Evolutionary conservation across 306 rosid genomes (phyloP).

Genomic region (Trichosanthes truncata): DNA sequence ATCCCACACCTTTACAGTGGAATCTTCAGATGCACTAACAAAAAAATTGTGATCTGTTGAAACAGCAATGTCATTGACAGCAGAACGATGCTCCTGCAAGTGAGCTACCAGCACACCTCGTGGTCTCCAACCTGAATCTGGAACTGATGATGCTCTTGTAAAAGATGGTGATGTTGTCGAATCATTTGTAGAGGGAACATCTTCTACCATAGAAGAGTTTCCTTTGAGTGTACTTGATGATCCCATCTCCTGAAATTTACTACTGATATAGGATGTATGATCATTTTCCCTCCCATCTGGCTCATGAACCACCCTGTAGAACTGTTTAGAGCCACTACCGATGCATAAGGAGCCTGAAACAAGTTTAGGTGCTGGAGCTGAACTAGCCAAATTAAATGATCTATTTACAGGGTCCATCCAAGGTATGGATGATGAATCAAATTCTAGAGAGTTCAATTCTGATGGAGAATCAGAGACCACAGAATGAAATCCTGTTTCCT

Average conservation of each 20-base stretch:
- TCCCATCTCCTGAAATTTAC: slow-evolving; percentile 64
- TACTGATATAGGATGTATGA: slow-evolving; percentile 37
- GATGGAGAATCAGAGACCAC: slow-evolving; percentile 70
- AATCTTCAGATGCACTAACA: slow-evolving; percentile 91
- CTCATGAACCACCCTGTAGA: slow-evolving; percentile 93
- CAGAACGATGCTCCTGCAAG: slow-evolving; percentile 93
- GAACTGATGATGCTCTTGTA: slow-evolving; percentile 47
- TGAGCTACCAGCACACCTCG: slow-evolving; percentile 95
- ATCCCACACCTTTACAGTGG: slow-evolving; percentile 94
- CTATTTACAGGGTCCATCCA: slow-evolving; percentile 84
- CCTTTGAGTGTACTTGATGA: slow-evolving; percentile 45
- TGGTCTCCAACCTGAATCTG: slow-evolving; percentile 97
- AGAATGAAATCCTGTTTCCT: slow-evolving; percentile 56
- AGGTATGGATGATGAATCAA: slow-evolving; percentile 83
- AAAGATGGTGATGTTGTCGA: slow-evolving; percentile 50
- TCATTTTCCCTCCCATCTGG: slow-evolving; percentile 91
- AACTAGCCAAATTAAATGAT: slow-evolving; percentile 78
- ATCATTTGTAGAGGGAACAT: slow-evolving; percentile 50
- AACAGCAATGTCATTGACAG: slow-evolving; percentile 82
- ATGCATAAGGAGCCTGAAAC: slow-evolving; percentile 80
- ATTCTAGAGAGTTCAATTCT: slow-evolving; percentile 59
- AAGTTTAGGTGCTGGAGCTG: slow-evolving; percentile 89
- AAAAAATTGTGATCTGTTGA: slow-evolving; percentile 87
- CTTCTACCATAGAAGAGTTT: slow-evolving; percentile 43
- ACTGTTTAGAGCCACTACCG: slow-evolving; percentile 76